phyloP scores from a whole-genome alignment of 1,284 basidiomycete genomes.

The Veloporphyrellus conicus region DNA sequence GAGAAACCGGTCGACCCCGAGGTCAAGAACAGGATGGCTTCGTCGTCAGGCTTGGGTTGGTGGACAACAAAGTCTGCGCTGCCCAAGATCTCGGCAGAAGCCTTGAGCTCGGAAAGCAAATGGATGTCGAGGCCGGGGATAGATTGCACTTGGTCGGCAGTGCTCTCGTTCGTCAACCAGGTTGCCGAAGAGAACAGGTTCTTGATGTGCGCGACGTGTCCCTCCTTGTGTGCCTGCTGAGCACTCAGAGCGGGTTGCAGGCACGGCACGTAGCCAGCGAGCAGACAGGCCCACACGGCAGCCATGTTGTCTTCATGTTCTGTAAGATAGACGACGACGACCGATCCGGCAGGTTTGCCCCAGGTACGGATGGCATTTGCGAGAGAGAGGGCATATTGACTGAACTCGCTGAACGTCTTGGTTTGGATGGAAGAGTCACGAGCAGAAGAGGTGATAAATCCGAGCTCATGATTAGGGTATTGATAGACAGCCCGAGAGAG shows the following conservation, averaged over 20 bases:
- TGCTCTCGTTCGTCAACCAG: conserved; percentile 31
- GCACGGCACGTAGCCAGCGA: conserved; percentile 30
- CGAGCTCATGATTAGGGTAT: conserved; percentile 27
- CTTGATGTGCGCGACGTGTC: conserved; percentile 29
- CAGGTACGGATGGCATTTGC: conserved; percentile 18
- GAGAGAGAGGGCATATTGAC: conserved; percentile 15
- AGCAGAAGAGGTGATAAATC: conserved; percentile 30
- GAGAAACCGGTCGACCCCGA: conserved; percentile 30
- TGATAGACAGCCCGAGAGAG: conserved; percentile 18
- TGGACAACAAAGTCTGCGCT: conserved; percentile 15
- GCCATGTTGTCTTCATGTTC: conserved; percentile 35
- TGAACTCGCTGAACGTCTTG: conserved; percentile 28
- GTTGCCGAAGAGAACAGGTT: conserved; percentile 26
- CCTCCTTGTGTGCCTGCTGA: conserved; percentile 33
- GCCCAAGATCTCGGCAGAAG: conserved; percentile 7
- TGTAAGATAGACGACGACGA: conserved; percentile 30
- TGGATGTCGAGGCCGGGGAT: conserved; percentile 30
- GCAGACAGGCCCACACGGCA: conserved; percentile 32
- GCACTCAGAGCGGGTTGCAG: conserved; percentile 32
- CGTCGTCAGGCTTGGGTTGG: conserved; percentile 22
- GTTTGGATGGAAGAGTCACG: conserved; percentile 31
- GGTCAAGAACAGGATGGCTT: conserved; percentile 28
- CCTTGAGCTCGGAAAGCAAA: conserved; percentile 24
- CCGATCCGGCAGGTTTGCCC: conserved; percentile 28
- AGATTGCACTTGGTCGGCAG: conserved; percentile 29